Percentiles rank a stretch among this genome's conserved stretches.
Evolutionary conservation across 306 rosid genomes (phyloP).

Genomic region (Purshia tridentata): DNA sequence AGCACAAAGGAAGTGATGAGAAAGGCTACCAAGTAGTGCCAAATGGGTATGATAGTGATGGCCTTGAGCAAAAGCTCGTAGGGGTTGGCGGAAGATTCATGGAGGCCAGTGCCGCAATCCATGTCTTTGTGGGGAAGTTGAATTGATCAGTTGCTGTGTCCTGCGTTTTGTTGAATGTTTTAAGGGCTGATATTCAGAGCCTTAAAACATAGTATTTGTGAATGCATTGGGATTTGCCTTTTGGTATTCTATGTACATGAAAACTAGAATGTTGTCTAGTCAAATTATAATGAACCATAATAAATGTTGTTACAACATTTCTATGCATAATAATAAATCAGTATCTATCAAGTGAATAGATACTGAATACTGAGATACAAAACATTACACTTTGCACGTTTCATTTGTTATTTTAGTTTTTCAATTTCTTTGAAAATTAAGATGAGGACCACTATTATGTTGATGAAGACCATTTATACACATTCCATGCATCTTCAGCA

Average conservation of each 20-base stretch:
- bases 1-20: slow-evolving; percentile 17
- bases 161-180: neutral
- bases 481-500: too few species aligned
- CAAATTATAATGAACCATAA: too few species aligned
- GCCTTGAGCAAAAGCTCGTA: slow-evolving; percentile 45
- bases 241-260: neutral
- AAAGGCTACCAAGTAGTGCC: slow-evolving; percentile 38
- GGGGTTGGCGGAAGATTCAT: slow-evolving; percentile 9
- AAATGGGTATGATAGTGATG: slow-evolving; percentile 44
- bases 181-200: neutral
- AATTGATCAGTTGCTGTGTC: neutral
- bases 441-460: too few species aligned
- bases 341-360: too few species aligned
- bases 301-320: too few species aligned
- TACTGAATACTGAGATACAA: too few species aligned
- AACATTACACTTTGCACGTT: too few species aligned
- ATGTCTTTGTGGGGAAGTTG: neutral
- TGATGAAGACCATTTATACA: too few species aligned
- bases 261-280: too few species aligned
- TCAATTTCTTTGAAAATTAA: too few species aligned
- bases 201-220: neutral
- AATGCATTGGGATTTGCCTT: neutral
- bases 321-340: too few species aligned
- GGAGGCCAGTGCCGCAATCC: slow-evolving; percentile 1
- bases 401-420: too few species aligned